Conservation (phyloP, 1,284 basidiomycete genomes). For the Phellopilus nigrolimitatus region DNA sequence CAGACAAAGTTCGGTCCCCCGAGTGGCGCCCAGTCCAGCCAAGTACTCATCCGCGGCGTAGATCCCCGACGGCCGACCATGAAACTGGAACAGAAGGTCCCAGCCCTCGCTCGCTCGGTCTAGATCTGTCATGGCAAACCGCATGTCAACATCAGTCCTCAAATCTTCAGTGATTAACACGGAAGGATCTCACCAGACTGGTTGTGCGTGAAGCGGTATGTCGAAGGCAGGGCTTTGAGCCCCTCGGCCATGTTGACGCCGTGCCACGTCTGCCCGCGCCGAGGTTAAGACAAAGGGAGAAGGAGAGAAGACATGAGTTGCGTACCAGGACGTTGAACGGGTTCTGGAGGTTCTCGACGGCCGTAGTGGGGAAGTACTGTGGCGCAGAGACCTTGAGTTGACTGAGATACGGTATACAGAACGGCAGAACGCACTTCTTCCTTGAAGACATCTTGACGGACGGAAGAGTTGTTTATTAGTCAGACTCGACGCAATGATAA, state of each 20-base stretch:
- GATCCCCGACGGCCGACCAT: slow-evolving; percentile 55
- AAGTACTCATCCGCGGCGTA: slow-evolving; percentile 57
- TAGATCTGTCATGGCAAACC: slow-evolving; percentile 43
- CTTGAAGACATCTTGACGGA: slow-evolving; percentile 29
- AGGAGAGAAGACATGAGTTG: no score
- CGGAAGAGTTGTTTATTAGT: no score
- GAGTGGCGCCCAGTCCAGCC: slow-evolving; percentile 46
- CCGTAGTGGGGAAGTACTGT: slow-evolving; percentile 40
- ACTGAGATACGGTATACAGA: slow-evolving; percentile 27
- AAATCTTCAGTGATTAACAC: neutral
- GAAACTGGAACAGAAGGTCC: slow-evolving; percentile 56
- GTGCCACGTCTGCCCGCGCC: slow-evolving; percentile 46
- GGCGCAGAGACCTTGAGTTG: slow-evolving; percentile 25
- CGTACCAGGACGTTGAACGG: slow-evolving; percentile 26
- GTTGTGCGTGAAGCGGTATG: slow-evolving; percentile 55
- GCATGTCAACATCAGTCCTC: neutral
- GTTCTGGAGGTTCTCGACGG: slow-evolving; percentile 32
- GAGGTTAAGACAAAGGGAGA: no score
- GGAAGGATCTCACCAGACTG: slow-evolving; percentile 38
- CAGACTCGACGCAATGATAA: no score
- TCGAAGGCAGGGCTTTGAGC: slow-evolving; percentile 49
- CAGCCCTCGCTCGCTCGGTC: slow-evolving; percentile 47
- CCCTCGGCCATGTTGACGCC: slow-evolving; percentile 59
- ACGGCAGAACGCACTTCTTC: slow-evolving; percentile 22
- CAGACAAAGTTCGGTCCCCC: slow-evolving; percentile 55